A percentile compares a stretch with the other conserved stretches of the same genome.
Conservation (phyloP, 2,329 filamentous ascomycete species). For the Thelonectria rubi region DNA sequence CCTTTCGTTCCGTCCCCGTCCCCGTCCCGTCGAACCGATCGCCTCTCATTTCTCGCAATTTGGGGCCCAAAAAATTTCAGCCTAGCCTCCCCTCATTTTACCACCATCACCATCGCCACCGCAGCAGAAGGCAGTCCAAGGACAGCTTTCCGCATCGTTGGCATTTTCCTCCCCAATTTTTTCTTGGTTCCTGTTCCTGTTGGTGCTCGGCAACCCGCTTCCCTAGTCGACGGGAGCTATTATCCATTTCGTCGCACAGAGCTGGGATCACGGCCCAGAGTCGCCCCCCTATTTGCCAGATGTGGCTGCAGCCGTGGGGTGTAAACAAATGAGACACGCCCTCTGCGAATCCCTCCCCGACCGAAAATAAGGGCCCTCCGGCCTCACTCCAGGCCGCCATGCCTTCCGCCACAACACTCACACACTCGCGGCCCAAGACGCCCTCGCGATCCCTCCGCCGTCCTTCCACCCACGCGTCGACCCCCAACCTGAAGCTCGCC, state of each 20-base stretch:
- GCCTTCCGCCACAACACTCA: constrained; percentile 38
- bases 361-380: constrained; percentile 38
- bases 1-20: not conserved
- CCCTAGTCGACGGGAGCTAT: constrained; percentile 26
- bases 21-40: constrained; percentile 13
- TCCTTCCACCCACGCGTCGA: constrained; percentile 61
- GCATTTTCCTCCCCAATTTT: constrained; percentile 7
- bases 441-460: constrained; percentile 54
- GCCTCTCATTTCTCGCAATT: constrained; percentile 22
- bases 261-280: constrained; percentile 32
- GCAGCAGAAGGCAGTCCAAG: not conserved
- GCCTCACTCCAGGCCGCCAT: constrained; percentile 37
- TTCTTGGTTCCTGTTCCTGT: constrained; percentile 3
- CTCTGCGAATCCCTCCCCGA: constrained; percentile 32
- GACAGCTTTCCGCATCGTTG: not conserved
- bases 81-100: constrained; percentile 17
- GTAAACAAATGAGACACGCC: constrained; percentile 46
- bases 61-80: constrained; percentile 13
- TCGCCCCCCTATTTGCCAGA: constrained; percentile 42
- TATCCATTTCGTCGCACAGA: constrained; percentile 13
- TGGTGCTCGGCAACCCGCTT: constrained; percentile 26
- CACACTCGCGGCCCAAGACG: constrained; percentile 33
- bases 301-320: constrained; percentile 38
- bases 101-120: constrained; percentile 5
- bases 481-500: constrained; percentile 65